Base-by-base conservation (phyloP, 495 filamentous ascomycete species). In the Achaetomiella virescens region DNA sequence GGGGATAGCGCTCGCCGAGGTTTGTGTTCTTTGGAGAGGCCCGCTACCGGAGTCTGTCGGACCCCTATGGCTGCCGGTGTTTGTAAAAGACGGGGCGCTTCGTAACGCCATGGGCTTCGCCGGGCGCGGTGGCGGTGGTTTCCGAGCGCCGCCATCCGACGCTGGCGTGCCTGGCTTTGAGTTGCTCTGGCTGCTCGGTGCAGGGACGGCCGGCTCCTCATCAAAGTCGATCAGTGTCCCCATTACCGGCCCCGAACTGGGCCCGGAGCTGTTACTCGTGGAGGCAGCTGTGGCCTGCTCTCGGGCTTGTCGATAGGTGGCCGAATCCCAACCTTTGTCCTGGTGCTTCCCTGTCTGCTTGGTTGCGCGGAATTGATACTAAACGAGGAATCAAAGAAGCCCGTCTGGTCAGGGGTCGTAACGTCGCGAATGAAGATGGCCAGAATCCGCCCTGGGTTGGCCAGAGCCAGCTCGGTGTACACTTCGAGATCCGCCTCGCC, bases 401-500 rank as follows among this genome's bases (percentile, higher is more conserved):
- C 77, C 11, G 53, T 18, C 77, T 74, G 74, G 12, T 82, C 75
- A 6, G 85, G 75, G 0, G 90, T 95, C 0, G 95, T 97, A 18
- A 97, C 86, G 70, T 99, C 95, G 21, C 93, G 81, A 56, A 99
- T 97, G 67, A 96, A 99, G 29, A 99, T 81, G 0, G 68, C 79
- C 10, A 95, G 64, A 31, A 99, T 84, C 33, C 88, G 78, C 0
- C 87, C 87, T 0, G 90, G 93, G 66, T 96, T 86, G 11, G 86
- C 83, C 20, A 90, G 61, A 0, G 84, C 89, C n/a, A 95, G 78
- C 56, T 99, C 92, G 0, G 90, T 97, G 63, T 99, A 99, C 0
- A 99, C 90, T 69, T 98, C 93, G 2, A 98, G 78, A 70, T 98
- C 93, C 5, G 91, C 92, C 69, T 98, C 93, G 20, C 93, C 93